Conservation (phyloP, 768 basidiomycete genomes). For the Flagelloscypha sp. region DNA sequence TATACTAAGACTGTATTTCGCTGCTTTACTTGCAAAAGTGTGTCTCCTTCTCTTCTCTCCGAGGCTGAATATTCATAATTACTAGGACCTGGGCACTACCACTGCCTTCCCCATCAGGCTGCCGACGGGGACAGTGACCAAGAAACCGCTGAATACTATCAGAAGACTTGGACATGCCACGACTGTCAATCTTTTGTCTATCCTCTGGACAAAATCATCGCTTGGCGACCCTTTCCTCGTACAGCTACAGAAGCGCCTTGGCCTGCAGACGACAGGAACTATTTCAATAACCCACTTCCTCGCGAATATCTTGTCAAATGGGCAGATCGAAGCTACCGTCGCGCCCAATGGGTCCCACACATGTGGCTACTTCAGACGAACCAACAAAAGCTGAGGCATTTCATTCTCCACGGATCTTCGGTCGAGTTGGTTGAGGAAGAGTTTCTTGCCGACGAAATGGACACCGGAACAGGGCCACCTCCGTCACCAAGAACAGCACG, state of each 20-base stretch:
- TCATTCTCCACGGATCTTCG: slow-evolving; percentile 59
- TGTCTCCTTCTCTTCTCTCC: too few species aligned
- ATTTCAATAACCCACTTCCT: slow-evolving; percentile 59
- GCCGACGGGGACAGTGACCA: slow-evolving; percentile 24
- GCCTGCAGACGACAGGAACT: slow-evolving; percentile 29
- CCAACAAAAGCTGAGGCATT: slow-evolving; percentile 64
- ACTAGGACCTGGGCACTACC: too few species aligned
- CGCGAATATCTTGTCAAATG: slow-evolving; percentile 94
- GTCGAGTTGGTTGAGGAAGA: slow-evolving; percentile 54
- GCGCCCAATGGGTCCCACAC: slow-evolving; percentile 85
- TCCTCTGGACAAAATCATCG: slow-evolving; percentile 75
- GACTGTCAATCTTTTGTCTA: slow-evolving; percentile 72
- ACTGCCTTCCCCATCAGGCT: slow-evolving; percentile 50
- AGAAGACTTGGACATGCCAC: slow-evolving; percentile 59
- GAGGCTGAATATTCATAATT: too few species aligned
- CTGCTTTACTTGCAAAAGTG: slow-evolving; percentile 75
- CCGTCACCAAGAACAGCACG: too few species aligned
- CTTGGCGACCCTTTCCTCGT: slow-evolving; percentile 80
- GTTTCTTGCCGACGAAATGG: slow-evolving; percentile 19
- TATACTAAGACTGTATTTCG: slow-evolving; percentile 55
- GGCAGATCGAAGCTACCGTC: slow-evolving; percentile 68
- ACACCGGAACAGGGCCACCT: slow-evolving; percentile 23
- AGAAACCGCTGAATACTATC: slow-evolving; percentile 57
- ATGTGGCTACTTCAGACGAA: slow-evolving; percentile 77
- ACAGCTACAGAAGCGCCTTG: slow-evolving; percentile 47